Evolutionary conservation across 2,329 filamentous ascomycete genomes (phyloP), one percentile per base, ranked within the genome.

Genomic region (Dichotomopilus funicola): DNA sequence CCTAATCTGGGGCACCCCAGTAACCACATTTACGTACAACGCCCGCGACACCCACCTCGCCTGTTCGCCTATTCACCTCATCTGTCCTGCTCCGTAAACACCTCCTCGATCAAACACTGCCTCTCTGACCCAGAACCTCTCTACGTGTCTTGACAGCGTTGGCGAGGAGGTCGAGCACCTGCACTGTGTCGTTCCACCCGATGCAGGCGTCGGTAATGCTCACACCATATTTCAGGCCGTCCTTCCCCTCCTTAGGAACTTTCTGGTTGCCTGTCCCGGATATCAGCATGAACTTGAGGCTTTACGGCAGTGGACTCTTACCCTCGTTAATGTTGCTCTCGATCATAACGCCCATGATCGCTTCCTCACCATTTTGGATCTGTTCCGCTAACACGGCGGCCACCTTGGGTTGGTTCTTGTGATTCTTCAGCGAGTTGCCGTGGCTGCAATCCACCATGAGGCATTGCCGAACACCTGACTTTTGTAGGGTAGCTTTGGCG

Each of bases 391-490:
- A 71, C 9, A 78, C 81, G 50, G 83, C 85, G 3, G 91, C 91
- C 19, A 99, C 94, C 79, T 92, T 91, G 63, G 91, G 91, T 75
- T 99, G 94, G 73, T 97, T 99, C 76, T 85, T 91, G 80, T 97
- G 92, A 74, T 97, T 84, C 81, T 99, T 99, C 69, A 87, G 77
- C 46, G 89, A 95, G 78, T 96, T 96, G 62, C 94, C 94, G 71
- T 99, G 94, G 71, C 88, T 94, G 81, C 94, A 99, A 74, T 99
- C 94, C 35, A 99, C 87, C 94, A 99, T 99, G 67, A 99, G 78
- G 61, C 90, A 80, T 62, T 89, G 79, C 55, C 79, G 79, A 59
- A 94, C 76, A 27, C 86, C 86, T 66, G 90, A 86, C 71, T 89
- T 87, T 59, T 75, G 76, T 38, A 99, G 77, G 52, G 88, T 85